phyloP scores from a whole-genome alignment of 163 green algal genomes.

The Scenedesmus sp. region DNA sequence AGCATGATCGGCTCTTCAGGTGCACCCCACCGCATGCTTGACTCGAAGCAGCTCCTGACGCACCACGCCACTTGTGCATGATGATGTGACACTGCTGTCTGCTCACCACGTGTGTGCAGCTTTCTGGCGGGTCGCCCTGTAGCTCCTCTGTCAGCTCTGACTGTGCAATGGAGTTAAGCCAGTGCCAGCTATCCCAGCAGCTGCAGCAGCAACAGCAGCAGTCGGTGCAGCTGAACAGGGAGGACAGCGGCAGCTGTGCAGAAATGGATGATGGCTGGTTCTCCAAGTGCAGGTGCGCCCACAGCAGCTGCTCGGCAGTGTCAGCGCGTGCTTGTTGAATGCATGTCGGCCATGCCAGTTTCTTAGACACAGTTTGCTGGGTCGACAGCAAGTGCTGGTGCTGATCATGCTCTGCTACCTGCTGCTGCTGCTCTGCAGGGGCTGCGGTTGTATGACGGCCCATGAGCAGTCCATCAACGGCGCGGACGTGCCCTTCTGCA shows the following conservation, averaged over 20 bases:
- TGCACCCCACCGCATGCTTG: neutral
- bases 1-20: neutral
- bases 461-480: conserved; percentile 26
- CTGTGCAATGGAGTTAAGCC: neutral
- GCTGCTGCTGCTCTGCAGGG: no score
- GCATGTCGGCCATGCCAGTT: neutral
- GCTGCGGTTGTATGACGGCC: conserved; percentile 54
- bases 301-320: neutral
- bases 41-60: no score
- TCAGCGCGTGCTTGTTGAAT: neutral
- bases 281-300: conserved; percentile 8
- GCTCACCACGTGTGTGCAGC: neutral
- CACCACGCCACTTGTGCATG: no score
- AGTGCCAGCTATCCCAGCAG: neutral
- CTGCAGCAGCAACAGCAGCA: neutral
- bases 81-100: no score
- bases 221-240: neutral
- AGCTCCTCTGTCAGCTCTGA: conserved; percentile 4
- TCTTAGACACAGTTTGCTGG: neutral
- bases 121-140: conserved; percentile 2
- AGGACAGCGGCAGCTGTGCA: neutral
- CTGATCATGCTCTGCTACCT: no score
- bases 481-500: conserved; percentile 52
- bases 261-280: conserved; percentile 30
- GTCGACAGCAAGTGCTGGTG: neutral